Conservation (phyloP, 169 alveolate species). For the Plasmodium cynomolgi region DNA sequence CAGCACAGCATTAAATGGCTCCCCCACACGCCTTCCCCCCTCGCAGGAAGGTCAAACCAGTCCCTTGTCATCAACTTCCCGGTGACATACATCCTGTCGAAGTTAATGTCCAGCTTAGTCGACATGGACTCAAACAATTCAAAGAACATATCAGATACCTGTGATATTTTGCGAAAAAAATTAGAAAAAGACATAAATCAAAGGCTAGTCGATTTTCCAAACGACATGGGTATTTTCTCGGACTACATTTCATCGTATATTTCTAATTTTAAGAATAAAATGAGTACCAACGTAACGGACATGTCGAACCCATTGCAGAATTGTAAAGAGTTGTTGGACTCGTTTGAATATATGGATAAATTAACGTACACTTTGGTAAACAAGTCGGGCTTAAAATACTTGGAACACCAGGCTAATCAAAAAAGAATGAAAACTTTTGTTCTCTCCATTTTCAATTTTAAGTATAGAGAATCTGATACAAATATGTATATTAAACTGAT, state of each 20-base stretch:
- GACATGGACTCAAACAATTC: neutral
- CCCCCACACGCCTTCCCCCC: neutral
- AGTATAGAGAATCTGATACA: neutral
- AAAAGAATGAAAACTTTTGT: neutral
- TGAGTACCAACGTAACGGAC: neutral
- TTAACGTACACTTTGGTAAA: neutral
- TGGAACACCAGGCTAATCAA: neutral
- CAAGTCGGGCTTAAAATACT: neutral
- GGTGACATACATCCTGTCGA: constrained; percentile 39
- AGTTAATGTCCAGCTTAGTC: neutral
- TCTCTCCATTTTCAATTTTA: neutral
- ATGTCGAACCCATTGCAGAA: neutral
- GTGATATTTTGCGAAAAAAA: neutral
- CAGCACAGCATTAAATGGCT: neutral
- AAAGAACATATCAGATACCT: neutral
- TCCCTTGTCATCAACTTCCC: constrained; percentile 15
- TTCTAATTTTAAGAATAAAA: neutral
- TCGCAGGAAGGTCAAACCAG: neutral
- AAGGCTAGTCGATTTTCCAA: neutral
- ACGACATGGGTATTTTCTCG: neutral
- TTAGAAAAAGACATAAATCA: neutral
- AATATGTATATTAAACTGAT: neutral
- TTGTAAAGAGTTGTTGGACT: neutral
- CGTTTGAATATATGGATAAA: neutral
- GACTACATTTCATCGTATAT: neutral